Evolutionary conservation across 73 alveolate genomes (phyloP).

Genomic region (Tetrahymena malaccensis): DNA sequence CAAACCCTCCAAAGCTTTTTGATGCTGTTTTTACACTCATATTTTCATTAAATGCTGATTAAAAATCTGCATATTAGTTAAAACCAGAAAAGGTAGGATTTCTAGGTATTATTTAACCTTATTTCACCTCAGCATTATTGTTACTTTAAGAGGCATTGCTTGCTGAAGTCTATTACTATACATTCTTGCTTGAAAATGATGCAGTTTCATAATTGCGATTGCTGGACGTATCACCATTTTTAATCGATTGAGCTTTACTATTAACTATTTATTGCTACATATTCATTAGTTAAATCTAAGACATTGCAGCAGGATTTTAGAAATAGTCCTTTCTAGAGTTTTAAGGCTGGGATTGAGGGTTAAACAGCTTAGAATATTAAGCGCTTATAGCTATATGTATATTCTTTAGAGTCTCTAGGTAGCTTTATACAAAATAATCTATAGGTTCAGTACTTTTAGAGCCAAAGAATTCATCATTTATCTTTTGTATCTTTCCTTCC

Average conservation of each 20-base stretch:
- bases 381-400: background rate
- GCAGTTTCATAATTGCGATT: background rate
- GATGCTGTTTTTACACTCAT: background rate
- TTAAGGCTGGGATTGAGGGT: background rate
- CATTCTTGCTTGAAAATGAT: background rate
- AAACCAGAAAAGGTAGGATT: background rate
- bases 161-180: background rate
- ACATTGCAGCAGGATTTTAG: background rate
- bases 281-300: background rate
- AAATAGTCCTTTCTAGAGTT: background rate
- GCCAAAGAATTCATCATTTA: background rate
- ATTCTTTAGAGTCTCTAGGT: background rate
- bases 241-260: background rate
- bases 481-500: background rate
- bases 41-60: background rate
- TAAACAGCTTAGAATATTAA: background rate
- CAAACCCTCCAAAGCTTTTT: background rate
- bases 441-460: background rate
- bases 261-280: background rate
- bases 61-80: background rate
- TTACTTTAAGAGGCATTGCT: background rate
- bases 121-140: background rate
- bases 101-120: background rate
- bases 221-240: background rate
- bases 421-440: background rate